Percentiles rank a stretch among this genome's conserved stretches.
Conservation (phyloP, 495 filamentous ascomycete species). For the Oleoguttula mirabilis region DNA sequence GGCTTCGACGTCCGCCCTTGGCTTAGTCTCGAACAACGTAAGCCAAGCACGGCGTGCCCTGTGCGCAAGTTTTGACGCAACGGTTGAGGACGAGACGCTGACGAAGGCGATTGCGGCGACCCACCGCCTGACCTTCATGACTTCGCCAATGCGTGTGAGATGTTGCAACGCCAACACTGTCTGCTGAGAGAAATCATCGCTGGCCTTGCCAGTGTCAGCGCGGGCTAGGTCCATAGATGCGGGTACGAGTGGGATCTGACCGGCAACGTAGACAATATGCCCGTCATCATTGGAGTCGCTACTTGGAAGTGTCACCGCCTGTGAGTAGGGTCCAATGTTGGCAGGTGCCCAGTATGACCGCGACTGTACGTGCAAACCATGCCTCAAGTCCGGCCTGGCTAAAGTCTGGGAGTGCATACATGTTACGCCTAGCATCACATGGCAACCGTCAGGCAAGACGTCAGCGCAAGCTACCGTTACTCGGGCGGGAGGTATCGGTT, state of each 20-base stretch:
- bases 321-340: constrained; percentile 95
- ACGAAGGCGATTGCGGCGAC: constrained; percentile 62
- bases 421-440: constrained; percentile 48
- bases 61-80: constrained; percentile 27
- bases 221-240: constrained; percentile 57
- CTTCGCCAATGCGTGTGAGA: constrained; percentile 69
- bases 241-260: constrained; percentile 83
- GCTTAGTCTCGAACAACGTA: constrained; percentile 32
- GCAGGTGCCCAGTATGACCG: constrained; percentile 95
- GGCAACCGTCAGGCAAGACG: constrained; percentile 41
- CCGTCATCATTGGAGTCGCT: constrained; percentile 11
- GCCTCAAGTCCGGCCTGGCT: constrained; percentile 5
- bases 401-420: not conserved
- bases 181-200: constrained; percentile 28
- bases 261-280: constrained; percentile 55
- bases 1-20: constrained; percentile 24
- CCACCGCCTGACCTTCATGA: constrained; percentile 63
- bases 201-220: not conserved
- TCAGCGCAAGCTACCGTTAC: constrained; percentile 70
- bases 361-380: constrained; percentile 80
- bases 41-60: constrained; percentile 32
- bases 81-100: constrained; percentile 22
- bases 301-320: constrained; percentile 50
- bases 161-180: constrained; percentile 70
- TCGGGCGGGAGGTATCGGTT: constrained; percentile 72